Conservation (phyloP, 2,329 filamentous ascomycete species). For the Ophiostoma ulmi region DNA sequence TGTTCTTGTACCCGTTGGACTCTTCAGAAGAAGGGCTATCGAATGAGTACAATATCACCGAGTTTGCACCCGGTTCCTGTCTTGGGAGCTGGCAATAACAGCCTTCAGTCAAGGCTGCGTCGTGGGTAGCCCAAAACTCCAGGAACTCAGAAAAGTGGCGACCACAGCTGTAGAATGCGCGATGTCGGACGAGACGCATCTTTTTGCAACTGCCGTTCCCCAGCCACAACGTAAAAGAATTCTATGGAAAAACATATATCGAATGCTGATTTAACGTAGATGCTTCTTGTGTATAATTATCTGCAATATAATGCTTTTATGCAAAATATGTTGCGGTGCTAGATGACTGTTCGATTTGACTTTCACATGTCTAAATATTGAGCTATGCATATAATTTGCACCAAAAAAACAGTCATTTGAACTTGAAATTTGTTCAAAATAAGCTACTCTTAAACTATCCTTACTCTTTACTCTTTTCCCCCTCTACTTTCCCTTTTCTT, state of each 20-base stretch:
- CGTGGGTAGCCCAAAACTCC: conserved; percentile 20
- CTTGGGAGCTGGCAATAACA: neutral
- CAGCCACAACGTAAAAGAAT: neutral
- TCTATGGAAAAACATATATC: neutral
- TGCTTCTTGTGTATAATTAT: neutral
- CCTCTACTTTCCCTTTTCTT: neutral
- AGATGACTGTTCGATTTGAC: neutral
- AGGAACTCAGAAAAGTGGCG: conserved; percentile 3
- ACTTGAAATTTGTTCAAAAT: too few species aligned
- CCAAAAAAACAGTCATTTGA: neutral
- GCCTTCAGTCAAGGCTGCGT: neutral
- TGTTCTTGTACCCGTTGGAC: conserved; percentile 63
- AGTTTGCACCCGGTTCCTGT: neutral
- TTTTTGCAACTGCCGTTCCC: neutral
- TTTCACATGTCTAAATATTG: neutral
- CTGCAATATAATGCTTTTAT: neutral
- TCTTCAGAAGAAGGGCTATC: conserved; percentile 43
- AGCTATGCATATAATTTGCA: neutral
- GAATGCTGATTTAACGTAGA: neutral
- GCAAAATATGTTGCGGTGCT: neutral
- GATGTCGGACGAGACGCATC: conserved; percentile 1
- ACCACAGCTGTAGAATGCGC: neutral
- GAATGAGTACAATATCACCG: conserved; percentile 34
- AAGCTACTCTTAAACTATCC: too few species aligned
- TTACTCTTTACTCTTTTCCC: neutral